Conservation (phyloP, 306 rosid genomes). For the Cucurbita moschata region DNA sequence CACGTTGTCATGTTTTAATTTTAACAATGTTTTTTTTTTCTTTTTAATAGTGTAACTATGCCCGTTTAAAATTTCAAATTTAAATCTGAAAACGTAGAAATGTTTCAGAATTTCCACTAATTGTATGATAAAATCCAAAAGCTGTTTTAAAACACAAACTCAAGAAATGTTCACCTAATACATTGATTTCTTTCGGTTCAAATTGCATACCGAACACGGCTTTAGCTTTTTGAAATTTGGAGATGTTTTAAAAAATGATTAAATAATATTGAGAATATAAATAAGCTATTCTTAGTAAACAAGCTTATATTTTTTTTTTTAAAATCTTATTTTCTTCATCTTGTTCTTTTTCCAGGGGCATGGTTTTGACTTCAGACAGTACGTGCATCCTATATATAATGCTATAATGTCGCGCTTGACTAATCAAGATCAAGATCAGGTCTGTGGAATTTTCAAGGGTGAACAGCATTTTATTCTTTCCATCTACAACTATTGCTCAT, state of each 20-base stretch:
- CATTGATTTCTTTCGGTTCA: not conserved
- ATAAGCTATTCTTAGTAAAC: not conserved
- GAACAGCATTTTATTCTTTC: not conserved
- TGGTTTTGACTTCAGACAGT: conserved; percentile 74
- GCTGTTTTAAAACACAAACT: not conserved
- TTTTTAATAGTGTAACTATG: not conserved
- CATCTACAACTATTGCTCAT: not conserved
- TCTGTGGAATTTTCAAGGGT: conserved; percentile 17
- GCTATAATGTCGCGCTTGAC: conserved; percentile 96
- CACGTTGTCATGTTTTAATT: not conserved
- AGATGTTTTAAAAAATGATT: not conserved
- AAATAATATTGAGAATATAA: not conserved
- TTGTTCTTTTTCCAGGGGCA: conserved; percentile 30
- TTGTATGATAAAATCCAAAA: not conserved
- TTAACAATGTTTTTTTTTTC: not conserved
- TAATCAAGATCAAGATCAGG: conserved; percentile 99
- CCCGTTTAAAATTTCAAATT: not conserved
- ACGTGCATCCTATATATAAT: conserved; percentile 71
- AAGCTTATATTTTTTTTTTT: not conserved
- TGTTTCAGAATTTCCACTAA: not conserved
- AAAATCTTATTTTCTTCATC: not conserved
- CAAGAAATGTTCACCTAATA: not conserved
- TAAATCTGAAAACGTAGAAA: not conserved
- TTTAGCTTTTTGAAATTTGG: not conserved
- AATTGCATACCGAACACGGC: not conserved